A percentile compares a stretch with the other conserved stretches of the same genome.
These are phyloP conservation scores for Tuber indicum DNA, from an alignment of 495 filamentous ascomycete genomes.

Conservation along the genomic window DNA sequence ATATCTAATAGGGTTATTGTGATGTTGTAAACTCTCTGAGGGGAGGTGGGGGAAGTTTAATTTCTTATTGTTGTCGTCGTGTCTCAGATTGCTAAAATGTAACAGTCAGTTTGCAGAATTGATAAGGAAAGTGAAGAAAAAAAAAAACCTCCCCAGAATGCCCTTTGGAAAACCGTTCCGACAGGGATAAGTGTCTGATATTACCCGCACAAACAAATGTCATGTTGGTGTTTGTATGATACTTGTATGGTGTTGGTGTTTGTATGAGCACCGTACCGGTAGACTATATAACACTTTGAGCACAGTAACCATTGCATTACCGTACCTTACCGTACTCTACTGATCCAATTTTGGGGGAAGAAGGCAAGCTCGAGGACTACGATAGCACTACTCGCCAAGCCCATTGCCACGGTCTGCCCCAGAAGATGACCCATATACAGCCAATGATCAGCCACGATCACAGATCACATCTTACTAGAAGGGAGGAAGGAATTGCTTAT, in stretches of 20 bases:
- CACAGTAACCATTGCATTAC: too few relatives aligned
- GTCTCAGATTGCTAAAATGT: not conserved
- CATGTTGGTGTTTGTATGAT: not conserved
- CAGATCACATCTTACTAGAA: not conserved
- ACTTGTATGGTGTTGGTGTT: not conserved
- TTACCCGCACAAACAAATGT: not conserved
- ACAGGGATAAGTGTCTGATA: too few relatives aligned
- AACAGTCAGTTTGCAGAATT: too few relatives aligned
- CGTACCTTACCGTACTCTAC: too few relatives aligned
- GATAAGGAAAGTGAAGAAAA: too few relatives aligned
- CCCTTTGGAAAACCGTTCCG: too few relatives aligned
- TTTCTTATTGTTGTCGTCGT: not conserved
- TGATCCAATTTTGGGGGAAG: not conserved
- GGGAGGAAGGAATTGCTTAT: too few relatives aligned
- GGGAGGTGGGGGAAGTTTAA: not conserved
- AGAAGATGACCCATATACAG: not conserved
- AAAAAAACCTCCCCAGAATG: too few relatives aligned
- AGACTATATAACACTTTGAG: too few relatives aligned
- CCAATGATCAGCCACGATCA: not conserved
- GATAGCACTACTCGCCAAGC: not conserved
- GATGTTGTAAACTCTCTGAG: not conserved
- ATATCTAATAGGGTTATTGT: not conserved
- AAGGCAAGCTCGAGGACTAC: not conserved
- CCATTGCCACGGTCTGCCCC: not conserved
- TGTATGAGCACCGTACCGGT: not conserved